Percentiles rank a stretch among this genome's conserved stretches.
phyloP scores from a whole-genome alignment of 164 flowering plant genomes.

The Berberis vulgaris region DNA sequence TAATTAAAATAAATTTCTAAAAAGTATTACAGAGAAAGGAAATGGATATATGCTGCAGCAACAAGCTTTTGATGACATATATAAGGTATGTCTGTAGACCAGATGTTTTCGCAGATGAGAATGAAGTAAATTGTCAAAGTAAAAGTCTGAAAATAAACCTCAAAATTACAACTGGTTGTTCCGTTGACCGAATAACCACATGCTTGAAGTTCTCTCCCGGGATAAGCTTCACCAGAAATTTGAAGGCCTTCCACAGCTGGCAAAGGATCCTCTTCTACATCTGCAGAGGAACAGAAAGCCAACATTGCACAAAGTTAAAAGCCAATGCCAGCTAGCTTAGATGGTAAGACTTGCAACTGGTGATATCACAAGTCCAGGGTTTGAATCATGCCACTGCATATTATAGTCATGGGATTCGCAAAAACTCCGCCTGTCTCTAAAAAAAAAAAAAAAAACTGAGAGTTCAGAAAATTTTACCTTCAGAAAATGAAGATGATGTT shows the following conservation, averaged over 20 bases:
- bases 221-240: slow-evolving; percentile 90
- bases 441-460: background rate
- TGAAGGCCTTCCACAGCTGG: slow-evolving; percentile 88
- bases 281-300: slow-evolving; percentile 25
- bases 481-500: slow-evolving; percentile 90
- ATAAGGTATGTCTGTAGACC: no score
- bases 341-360: no score
- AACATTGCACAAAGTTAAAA: background rate
- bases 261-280: slow-evolving; percentile 89
- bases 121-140: background rate
- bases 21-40: no score
- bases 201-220: slow-evolving; percentile 79
- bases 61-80: no score
- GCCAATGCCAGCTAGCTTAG: background rate
- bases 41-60: no score
- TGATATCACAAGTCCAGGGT: no score
- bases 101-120: no score
- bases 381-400: no score
- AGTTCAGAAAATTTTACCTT: slow-evolving; percentile 39
- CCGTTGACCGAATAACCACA: slow-evolving; percentile 87
- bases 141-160: slow-evolving; percentile 36
- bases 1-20: no score
- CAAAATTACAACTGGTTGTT: slow-evolving; percentile 94
- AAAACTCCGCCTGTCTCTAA: no score
- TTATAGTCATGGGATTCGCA: no score